phyloP scores from a whole-genome alignment of 2,329 filamentous ascomycete species.

The Phaeosphaeriaceae sp. region DNA sequence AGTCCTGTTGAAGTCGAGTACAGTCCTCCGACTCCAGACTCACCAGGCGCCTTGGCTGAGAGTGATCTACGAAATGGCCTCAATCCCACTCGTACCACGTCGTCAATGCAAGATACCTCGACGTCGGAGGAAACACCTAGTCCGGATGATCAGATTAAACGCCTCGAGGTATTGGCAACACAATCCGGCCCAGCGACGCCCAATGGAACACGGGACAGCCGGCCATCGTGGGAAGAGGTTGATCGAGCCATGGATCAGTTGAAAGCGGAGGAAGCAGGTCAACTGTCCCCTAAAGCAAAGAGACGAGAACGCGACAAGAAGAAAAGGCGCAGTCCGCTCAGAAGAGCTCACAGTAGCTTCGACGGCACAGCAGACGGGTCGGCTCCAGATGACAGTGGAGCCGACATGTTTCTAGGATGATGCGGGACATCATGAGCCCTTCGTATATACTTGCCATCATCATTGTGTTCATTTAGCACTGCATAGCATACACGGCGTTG shows the following conservation, averaged over 20 bases:
- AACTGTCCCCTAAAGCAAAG: constrained; percentile 12
- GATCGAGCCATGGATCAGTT: constrained; percentile 42
- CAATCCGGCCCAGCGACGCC: constrained; percentile 55
- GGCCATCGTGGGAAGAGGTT: constrained; percentile 47
- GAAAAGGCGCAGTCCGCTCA: constrained; percentile 38
- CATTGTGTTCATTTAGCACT: constrained; percentile 1
- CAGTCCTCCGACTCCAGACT: constrained; percentile 44
- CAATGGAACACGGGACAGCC: constrained; percentile 48
- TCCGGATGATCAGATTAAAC: constrained; percentile 34
- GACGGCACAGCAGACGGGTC: constrained; percentile 19
- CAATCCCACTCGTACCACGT: constrained; percentile 10
- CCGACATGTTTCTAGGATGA: constrained; percentile 11
- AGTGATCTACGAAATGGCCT: constrained; percentile 20
- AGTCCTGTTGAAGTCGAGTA: constrained; percentile 42
- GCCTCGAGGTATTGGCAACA: constrained; percentile 44
- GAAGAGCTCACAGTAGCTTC: constrained; percentile 41
- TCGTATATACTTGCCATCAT: not conserved
- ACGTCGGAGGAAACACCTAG: constrained; percentile 12
- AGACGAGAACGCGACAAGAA: constrained; percentile 15
- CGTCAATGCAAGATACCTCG: not conserved
- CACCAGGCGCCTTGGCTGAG: constrained; percentile 15
- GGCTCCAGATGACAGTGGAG: constrained; percentile 14
- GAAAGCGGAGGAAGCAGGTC: constrained; percentile 35
- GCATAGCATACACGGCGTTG: constrained; percentile 7
- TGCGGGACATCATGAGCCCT: constrained; percentile 1